phyloP scores from a whole-genome alignment of 1,284 basidiomycete species.

The Sporisorium iseilematis-ciliati region DNA sequence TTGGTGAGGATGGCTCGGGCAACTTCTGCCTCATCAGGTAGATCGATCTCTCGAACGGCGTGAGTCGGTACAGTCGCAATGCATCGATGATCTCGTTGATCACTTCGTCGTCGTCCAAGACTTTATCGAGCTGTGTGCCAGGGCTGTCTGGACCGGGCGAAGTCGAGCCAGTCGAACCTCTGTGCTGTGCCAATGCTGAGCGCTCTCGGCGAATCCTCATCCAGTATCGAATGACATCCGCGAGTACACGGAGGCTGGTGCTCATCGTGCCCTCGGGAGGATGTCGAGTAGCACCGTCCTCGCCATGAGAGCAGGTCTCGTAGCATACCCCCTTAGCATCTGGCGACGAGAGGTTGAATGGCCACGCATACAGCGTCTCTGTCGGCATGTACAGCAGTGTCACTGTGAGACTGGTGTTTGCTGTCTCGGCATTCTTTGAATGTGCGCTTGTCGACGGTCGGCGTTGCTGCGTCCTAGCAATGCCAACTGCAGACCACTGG shows the following conservation, averaged over 20 bases:
- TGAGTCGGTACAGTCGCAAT: constrained; percentile 17
- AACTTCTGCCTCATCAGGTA: constrained; percentile 31
- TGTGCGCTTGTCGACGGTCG: neutral
- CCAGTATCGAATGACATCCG: constrained; percentile 42
- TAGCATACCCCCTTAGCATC: constrained; percentile 39
- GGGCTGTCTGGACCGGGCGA: constrained; percentile 1
- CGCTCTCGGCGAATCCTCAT: constrained; percentile 34
- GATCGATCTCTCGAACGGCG: constrained; percentile 34
- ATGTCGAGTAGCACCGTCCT: constrained; percentile 4
- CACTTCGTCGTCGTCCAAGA: constrained; percentile 41
- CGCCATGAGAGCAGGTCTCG: constrained; percentile 20
- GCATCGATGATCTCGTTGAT: constrained; percentile 32
- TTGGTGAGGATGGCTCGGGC: constrained; percentile 5
- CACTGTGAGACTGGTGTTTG: constrained; percentile 21
- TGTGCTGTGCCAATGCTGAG: constrained; percentile 3
- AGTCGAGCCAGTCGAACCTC: constrained; percentile 4
- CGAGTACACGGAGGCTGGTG: constrained; percentile 36
- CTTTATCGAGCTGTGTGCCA: constrained; percentile 19
- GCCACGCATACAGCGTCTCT: constrained; percentile 43
- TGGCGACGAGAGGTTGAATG: constrained; percentile 33
- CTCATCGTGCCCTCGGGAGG: constrained; percentile 43
- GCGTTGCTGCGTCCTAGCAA: constrained; percentile 20
- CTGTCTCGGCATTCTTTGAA: neutral
- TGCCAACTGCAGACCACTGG: constrained; percentile 31
- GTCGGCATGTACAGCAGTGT: constrained; percentile 34